Evolutionary conservation across 176 grass and related monocot genomes (phyloP).

Genomic region (Leersia perrieri): DNA sequence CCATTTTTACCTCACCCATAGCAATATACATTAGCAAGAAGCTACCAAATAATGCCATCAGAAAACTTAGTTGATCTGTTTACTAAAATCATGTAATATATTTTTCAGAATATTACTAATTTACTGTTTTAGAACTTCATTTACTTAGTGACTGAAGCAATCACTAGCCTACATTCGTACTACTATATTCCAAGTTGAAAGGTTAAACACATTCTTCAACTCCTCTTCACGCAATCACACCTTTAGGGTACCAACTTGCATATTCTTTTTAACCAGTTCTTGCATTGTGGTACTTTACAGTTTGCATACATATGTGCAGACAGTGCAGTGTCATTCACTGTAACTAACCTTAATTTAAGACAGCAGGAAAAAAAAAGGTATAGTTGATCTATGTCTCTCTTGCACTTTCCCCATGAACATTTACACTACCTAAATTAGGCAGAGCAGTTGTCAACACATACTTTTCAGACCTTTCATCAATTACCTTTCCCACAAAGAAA

Average conservation of each 20-base stretch:
- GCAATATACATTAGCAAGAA: not conserved
- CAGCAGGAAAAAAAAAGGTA: not conserved
- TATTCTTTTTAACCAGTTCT: conserved; percentile 10
- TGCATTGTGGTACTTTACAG: not conserved
- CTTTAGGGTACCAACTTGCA: conserved; percentile 21
- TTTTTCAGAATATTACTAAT: not conserved
- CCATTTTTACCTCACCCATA: not conserved
- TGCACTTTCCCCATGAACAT: not conserved
- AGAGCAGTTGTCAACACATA: not conserved
- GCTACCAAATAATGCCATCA: not conserved
- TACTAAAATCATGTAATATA: not conserved
- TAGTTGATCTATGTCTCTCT: not conserved
- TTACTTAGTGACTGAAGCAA: not conserved
- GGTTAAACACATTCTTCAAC: not conserved
- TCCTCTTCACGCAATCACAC: not conserved
- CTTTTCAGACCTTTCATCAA: conserved; percentile 9
- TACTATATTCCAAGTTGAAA: conserved; percentile 6
- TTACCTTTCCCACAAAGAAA: not conserved
- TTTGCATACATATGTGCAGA: not conserved
- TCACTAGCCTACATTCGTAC: not conserved
- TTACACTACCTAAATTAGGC: conserved; percentile 30
- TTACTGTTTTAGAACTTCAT: not conserved
- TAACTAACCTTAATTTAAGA: not conserved
- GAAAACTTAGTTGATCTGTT: not conserved
- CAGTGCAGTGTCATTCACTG: not conserved